phyloP scores from a whole-genome alignment of 805 yeast species.

The Cyberlindnera suaveolens region DNA sequence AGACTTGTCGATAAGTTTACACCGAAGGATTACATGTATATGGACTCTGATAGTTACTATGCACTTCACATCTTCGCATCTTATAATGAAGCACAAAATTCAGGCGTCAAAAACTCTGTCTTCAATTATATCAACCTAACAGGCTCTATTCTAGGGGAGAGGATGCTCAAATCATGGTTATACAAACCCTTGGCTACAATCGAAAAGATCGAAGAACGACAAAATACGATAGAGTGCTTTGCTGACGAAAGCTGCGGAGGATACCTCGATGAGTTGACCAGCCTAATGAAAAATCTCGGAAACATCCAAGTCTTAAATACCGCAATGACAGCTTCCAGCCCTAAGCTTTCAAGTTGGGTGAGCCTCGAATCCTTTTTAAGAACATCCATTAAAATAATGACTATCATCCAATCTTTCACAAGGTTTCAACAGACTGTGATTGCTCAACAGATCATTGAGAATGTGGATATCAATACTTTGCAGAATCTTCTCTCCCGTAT shows the following conservation, averaged over 20 bases:
- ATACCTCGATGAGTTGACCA: conserved; percentile 17
- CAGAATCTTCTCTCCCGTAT: conserved; percentile 14
- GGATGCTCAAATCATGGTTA: conserved; percentile 29
- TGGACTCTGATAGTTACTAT: conserved; percentile 25
- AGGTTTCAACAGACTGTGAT: background rate
- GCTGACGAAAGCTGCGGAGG: conserved; percentile 16
- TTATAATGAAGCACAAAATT: conserved; percentile 1
- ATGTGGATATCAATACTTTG: conserved; percentile 8
- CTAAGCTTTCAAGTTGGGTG: conserved; percentile 26
- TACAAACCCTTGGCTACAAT: conserved; percentile 28
- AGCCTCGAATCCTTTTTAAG: conserved; percentile 22
- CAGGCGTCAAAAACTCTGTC: conserved; percentile 10
- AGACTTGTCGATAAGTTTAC: conserved; percentile 1
- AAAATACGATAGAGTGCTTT: conserved; percentile 23
- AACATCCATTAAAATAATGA: conserved; percentile 13
- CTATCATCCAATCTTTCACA: background rate
- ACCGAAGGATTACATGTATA: conserved; percentile 14
- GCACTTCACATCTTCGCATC: conserved; percentile 22
- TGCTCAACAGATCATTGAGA: conserved; percentile 15
- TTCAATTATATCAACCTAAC: conserved; percentile 22
- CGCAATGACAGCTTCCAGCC: conserved; percentile 23
- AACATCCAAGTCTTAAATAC: conserved; percentile 23
- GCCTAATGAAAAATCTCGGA: conserved; percentile 22
- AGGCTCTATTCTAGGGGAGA: conserved; percentile 25
- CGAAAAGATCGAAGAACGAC: conserved; percentile 25